Conservation (phyloP, 2,329 filamentous ascomycete species). For the Dothidotthia symphoricarpi region DNA sequence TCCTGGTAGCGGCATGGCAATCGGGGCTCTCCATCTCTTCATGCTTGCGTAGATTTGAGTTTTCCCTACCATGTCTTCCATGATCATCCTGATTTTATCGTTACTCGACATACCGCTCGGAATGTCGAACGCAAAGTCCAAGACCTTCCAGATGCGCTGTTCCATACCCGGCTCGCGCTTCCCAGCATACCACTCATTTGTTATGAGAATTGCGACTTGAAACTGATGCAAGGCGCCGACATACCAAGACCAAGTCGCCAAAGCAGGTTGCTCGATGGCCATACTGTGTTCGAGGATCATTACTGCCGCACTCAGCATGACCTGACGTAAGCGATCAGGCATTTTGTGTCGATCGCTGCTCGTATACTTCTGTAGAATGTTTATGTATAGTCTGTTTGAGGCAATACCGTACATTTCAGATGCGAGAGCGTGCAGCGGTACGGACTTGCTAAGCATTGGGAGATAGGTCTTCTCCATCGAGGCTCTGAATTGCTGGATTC, state of each 20-base stretch:
- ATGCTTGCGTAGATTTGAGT: constrained; percentile 59
- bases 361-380: constrained; percentile 68
- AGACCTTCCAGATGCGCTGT: constrained; percentile 66
- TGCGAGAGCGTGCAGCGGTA: constrained; percentile 63
- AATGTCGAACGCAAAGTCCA: constrained; percentile 70
- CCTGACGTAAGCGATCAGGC: constrained; percentile 62
- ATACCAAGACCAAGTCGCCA: constrained; percentile 68
- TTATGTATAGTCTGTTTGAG: constrained; percentile 62
- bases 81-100: constrained; percentile 60
- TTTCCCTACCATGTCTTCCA: constrained; percentile 62
- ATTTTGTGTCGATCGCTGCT: constrained; percentile 49
- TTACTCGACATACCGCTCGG: constrained; percentile 53
- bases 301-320: constrained; percentile 62
- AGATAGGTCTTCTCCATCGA: constrained; percentile 66
- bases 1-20: constrained; percentile 39
- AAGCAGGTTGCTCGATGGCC: constrained; percentile 52
- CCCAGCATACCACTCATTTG: constrained; percentile 64
- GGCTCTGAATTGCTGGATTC: constrained; percentile 66
- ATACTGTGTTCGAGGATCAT: constrained; percentile 56
- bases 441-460: constrained; percentile 59
- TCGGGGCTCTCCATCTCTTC: constrained; percentile 58
- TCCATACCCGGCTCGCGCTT: constrained; percentile 58
- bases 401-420: constrained; percentile 65
- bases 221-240: constrained; percentile 69
- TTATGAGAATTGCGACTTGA: constrained; percentile 66